Conservation (phyloP, 306 rosid species). For the Rubus idaeus region DNA sequence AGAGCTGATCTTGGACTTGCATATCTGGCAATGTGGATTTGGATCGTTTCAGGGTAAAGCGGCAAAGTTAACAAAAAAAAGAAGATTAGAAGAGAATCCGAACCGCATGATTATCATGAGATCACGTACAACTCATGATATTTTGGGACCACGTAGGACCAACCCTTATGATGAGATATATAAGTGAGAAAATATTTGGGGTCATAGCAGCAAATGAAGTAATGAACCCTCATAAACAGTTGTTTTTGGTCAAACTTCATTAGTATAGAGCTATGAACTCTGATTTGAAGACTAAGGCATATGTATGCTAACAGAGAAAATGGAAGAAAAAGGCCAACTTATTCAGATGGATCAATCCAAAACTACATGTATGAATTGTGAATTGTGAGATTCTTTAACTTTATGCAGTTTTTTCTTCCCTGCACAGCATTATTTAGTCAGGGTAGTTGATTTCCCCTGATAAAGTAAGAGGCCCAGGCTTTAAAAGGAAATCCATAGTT, state of each 20-base stretch:
- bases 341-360: background rate
- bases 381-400: background rate
- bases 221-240: background rate
- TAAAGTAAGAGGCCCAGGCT: background rate
- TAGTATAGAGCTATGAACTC: background rate
- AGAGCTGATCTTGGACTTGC: background rate
- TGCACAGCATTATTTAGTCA: background rate
- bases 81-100: background rate
- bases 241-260: background rate
- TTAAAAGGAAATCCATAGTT: background rate
- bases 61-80: background rate
- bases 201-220: background rate
- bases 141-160: background rate
- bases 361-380: background rate
- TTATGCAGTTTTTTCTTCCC: background rate
- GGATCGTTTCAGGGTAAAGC: background rate
- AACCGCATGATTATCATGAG: background rate
- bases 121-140: background rate
- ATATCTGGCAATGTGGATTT: background rate
- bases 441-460: slow-evolving; percentile 1
- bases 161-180: background rate
- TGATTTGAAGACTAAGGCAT: background rate
- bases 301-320: background rate
- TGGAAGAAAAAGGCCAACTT: background rate
- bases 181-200: background rate